Percentiles rank a stretch among this genome's conserved stretches.
phyloP scores from a whole-genome alignment of 2,329 filamentous ascomycete species.

The Hypoxylon sp. region DNA sequence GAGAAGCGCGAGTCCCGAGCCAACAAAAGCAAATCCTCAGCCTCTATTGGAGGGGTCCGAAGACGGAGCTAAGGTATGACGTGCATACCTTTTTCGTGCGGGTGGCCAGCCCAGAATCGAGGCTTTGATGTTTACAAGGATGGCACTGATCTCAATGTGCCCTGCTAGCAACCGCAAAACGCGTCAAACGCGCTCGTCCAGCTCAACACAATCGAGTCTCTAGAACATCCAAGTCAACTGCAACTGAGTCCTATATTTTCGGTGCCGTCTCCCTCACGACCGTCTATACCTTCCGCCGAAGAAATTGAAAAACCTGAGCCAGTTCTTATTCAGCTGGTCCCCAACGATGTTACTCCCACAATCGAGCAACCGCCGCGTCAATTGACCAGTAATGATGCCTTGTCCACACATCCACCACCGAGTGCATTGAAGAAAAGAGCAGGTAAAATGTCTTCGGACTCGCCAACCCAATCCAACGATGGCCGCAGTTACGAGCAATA shows the following conservation, averaged over 20 bases:
- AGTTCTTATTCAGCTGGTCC: constrained; percentile 13
- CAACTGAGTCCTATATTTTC: constrained; percentile 12
- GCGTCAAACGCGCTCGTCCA: constrained; percentile 43
- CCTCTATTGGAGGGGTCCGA: background rate
- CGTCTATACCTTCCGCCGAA: constrained; percentile 11
- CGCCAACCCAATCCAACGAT: constrained; percentile 68
- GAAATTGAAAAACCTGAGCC: constrained; percentile 19
- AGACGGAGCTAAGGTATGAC: constrained; percentile 29
- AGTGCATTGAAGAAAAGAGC: constrained; percentile 49
- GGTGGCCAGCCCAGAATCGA: constrained; percentile 9
- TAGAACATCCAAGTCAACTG: constrained; percentile 20
- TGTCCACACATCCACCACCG: constrained; percentile 22
- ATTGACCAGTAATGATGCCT: constrained; percentile 38
- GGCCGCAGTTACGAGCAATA: constrained; percentile 67
- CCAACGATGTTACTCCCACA: constrained; percentile 30
- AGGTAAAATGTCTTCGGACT: constrained; percentile 61
- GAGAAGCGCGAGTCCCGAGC: constrained; percentile 20
- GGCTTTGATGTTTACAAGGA: constrained; percentile 40
- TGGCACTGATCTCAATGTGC: constrained; percentile 47
- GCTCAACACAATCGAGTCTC: constrained; percentile 9
- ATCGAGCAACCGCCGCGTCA: constrained; percentile 28
- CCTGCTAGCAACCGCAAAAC: constrained; percentile 40
- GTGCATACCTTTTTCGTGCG: constrained; percentile 23
- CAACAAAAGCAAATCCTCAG: constrained; percentile 12
- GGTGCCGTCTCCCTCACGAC: constrained; percentile 6